Evolutionary conservation across 768 basidiomycete genomes (phyloP).

Genomic region (Daedaleopsis sinensis): DNA sequence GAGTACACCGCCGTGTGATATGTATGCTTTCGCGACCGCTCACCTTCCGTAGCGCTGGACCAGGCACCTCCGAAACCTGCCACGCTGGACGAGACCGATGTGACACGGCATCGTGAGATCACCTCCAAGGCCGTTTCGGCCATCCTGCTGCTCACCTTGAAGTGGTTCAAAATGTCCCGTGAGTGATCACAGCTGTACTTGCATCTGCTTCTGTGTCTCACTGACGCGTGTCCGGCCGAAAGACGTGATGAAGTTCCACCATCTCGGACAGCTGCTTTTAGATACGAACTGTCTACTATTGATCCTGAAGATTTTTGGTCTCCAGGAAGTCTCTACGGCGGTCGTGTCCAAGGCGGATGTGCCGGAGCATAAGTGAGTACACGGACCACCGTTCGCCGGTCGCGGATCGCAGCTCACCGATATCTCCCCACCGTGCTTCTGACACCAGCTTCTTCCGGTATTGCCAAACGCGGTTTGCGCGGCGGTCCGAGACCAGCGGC

Average conservation of each 20-base stretch:
- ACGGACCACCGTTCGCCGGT: background rate
- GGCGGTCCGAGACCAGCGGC: conserved; percentile 56
- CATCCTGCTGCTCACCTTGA: conserved; percentile 84
- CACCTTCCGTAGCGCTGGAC: conserved; percentile 50
- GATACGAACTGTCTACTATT: conserved; percentile 94
- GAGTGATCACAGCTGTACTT: conserved; percentile 35
- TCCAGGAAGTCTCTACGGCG: conserved; percentile 84
- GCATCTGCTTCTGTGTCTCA: background rate
- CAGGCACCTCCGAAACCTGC: conserved; percentile 67
- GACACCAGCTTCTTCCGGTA: conserved; percentile 89
- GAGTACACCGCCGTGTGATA: conserved; percentile 26
- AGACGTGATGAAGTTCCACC: conserved; percentile 99
- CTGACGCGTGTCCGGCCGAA: conserved; percentile 2
- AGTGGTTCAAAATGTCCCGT: conserved; percentile 99
- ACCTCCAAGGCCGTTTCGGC: conserved; percentile 97
- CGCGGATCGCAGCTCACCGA: background rate
- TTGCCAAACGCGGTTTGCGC: conserved; percentile 80
- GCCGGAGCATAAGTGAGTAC: conserved; percentile 76
- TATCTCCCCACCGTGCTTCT: conserved; percentile 4
- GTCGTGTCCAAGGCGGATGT: conserved; percentile 90
- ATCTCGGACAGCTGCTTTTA: conserved; percentile 91
- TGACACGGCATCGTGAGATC: conserved; percentile 94
- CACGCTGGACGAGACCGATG: conserved; percentile 89
- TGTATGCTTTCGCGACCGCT: background rate
- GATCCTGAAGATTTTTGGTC: conserved; percentile 97